These are phyloP conservation scores for Arthrobotrys iridis DNA, from an alignment of 2,329 filamentous ascomycete genomes.

Conservation along the genomic window DNA sequence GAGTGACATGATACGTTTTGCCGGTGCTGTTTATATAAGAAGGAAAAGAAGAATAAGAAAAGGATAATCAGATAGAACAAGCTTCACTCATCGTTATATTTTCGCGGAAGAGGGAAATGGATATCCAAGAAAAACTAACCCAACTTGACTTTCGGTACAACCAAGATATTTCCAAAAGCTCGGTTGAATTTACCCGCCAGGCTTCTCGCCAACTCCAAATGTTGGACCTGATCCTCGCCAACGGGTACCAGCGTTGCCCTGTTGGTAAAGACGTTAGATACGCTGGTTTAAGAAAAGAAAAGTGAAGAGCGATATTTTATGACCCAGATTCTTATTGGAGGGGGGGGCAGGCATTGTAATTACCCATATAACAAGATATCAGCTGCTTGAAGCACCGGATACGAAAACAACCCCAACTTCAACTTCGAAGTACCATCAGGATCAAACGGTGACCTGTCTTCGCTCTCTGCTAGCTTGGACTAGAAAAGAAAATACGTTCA, in stretches of 20 bases:
- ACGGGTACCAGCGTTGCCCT: conserved; percentile 94
- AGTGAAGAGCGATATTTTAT: too few relatives aligned
- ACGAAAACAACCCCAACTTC: conserved; percentile 92
- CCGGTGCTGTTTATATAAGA: too few relatives aligned
- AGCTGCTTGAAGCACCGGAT: conserved; percentile 93
- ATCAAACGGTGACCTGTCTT: conserved; percentile 70
- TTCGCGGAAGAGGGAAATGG: neutral
- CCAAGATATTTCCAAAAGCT: conserved; percentile 72
- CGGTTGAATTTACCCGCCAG: conserved; percentile 89
- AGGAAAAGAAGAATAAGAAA: neutral
- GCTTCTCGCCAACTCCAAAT: conserved; percentile 90
- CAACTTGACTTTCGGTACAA: conserved; percentile 75
- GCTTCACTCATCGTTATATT: too few relatives aligned
- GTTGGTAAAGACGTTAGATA: conserved; percentile 37
- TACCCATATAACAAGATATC: conserved; percentile 88
- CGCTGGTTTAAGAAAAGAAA: too few relatives aligned
- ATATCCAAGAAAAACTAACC: conserved; percentile 65
- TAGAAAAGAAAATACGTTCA: conserved; percentile 61
- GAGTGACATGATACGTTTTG: conserved; percentile 89
- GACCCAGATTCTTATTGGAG: neutral
- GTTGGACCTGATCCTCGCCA: conserved; percentile 92
- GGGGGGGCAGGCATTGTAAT: conserved; percentile 18
- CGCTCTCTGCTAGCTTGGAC: conserved; percentile 76
- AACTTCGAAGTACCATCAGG: conserved; percentile 71
- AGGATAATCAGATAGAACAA: too few relatives aligned